Evolutionary conservation across 2,329 filamentous ascomycete genomes (phyloP), one percentile per base, ranked within the genome.

Genomic region (Nemania serpens): DNA sequence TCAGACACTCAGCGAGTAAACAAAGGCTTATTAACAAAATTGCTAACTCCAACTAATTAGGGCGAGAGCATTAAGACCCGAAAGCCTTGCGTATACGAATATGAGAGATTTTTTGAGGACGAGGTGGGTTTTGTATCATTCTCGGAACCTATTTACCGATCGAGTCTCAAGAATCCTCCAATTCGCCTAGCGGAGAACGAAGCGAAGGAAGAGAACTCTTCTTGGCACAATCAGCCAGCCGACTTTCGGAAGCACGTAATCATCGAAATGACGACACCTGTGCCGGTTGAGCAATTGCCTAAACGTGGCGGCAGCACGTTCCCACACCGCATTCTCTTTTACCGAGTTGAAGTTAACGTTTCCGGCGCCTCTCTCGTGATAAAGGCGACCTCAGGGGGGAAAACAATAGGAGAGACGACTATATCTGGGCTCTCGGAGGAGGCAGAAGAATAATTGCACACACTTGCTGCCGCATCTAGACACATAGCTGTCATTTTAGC

Each of bases 311-410:
- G 41, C 17, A n/a, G 2, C 25, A 22, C 22, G 1, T 42, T 22
- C 34, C 49, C 39, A 5, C 39, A 59, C 13, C 59, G 55, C 13
- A 4, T 22, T 2, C 55, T 62, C 15, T 2, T 13, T 20, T 59
- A 59, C 20, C 15, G n/a, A 11, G 59, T 62, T 25, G 55, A 58
- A 20, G 59, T 62, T 6, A 59, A 59, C n/a, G 15, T 62, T 12
- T 55, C 46, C 2, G 59, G 59, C 1, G 50, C 59, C 10, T 52
- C 41, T 25, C 45, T 62, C 3, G 20, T 55, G 1, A 55, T 62
- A 3, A 51, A 55, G 33, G 59, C 51, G 11, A 59, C 42, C 5
- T 55, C 45, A 3, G 9, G 20, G 1, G 59, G 50, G 39, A 36
- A 43, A 7, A 15, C 34, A 13, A 62, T 62, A 6, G 59, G 59